Conservation (phyloP, 805 yeast species). For the Deakozyma indianensis region DNA sequence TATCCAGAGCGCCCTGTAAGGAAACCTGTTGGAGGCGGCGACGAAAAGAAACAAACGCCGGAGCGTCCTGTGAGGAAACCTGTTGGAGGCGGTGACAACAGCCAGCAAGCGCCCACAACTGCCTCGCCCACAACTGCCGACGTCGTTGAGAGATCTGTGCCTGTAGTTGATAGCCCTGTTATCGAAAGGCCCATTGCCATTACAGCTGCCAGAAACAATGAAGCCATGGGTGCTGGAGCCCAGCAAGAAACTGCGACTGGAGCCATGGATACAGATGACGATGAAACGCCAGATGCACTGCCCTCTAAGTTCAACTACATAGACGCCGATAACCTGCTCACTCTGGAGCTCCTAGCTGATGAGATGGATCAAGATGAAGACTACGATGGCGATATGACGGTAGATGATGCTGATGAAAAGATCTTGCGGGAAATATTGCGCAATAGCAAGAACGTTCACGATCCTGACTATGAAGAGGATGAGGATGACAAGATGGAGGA, state of each 20-base stretch:
- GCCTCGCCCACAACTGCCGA: no score
- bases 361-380: slow-evolving; percentile 9
- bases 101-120: not conserved
- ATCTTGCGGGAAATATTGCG: slow-evolving; percentile 31
- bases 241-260: not conserved
- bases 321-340: slow-evolving; percentile 27
- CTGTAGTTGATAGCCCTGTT: not conserved
- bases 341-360: slow-evolving; percentile 34
- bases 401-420: slow-evolving; percentile 27
- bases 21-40: not conserved
- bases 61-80: not conserved
- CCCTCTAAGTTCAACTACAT: slow-evolving; percentile 5
- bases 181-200: not conserved
- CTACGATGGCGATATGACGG: slow-evolving; percentile 41
- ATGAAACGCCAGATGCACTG: slow-evolving; percentile 4
- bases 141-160: no score
- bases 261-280: slow-evolving; percentile 1
- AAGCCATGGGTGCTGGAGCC: not conserved
- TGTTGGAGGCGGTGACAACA: no score
- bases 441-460: slow-evolving; percentile 8
- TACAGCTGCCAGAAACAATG: not conserved
- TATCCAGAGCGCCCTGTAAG: not conserved
- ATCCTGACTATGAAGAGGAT: slow-evolving; percentile 23
- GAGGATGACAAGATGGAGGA: slow-evolving; percentile 22
- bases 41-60: not conserved